A percentile compares a stretch with the other conserved stretches of the same genome.
Evolutionary conservation across 2,329 filamentous ascomycete genomes (phyloP).

Genomic region (Penicillium olsonii): DNA sequence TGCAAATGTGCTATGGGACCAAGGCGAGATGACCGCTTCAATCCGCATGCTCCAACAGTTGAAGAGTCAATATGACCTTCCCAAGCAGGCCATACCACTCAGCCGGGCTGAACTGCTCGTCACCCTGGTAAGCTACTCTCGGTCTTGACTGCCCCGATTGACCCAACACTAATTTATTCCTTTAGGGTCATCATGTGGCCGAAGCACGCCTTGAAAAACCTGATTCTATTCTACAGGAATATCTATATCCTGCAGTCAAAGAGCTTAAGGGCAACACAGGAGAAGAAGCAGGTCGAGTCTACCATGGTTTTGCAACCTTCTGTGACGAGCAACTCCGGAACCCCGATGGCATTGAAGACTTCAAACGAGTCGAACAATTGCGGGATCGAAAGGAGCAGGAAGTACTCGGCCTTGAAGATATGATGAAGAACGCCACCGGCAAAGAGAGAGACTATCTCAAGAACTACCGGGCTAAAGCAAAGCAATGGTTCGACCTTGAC

Average conservation of each 20-base stretch:
- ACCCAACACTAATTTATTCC: background rate
- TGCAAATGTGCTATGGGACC: conserved; percentile 89
- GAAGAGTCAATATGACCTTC: conserved; percentile 61
- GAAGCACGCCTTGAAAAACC: conserved; percentile 89
- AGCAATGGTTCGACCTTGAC: conserved; percentile 87
- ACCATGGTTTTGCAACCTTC: conserved; percentile 91
- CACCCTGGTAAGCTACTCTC: conserved; percentile 61
- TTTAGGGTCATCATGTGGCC: conserved; percentile 77
- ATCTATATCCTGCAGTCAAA: conserved; percentile 79
- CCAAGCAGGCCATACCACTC: conserved; percentile 69
- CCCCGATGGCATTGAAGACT: conserved; percentile 78
- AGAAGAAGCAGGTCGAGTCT: conserved; percentile 80
- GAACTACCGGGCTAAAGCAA: conserved; percentile 69
- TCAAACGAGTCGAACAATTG: conserved; percentile 75
- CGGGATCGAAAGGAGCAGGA: conserved; percentile 80
- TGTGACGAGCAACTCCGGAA: conserved; percentile 94
- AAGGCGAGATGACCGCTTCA: conserved; percentile 84
- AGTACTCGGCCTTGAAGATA: conserved; percentile 68
- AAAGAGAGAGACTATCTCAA: conserved; percentile 60
- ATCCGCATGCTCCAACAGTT: conserved; percentile 84
- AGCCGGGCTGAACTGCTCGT: conserved; percentile 79
- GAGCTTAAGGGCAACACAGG: conserved; percentile 72
- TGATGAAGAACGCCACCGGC: conserved; percentile 52
- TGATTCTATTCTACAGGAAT: conserved; percentile 82
- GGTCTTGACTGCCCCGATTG: background rate